These are phyloP conservation scores for Lentinus tigrinus DNA, from an alignment of 768 basidiomycete species.

Conservation along the genomic window DNA sequence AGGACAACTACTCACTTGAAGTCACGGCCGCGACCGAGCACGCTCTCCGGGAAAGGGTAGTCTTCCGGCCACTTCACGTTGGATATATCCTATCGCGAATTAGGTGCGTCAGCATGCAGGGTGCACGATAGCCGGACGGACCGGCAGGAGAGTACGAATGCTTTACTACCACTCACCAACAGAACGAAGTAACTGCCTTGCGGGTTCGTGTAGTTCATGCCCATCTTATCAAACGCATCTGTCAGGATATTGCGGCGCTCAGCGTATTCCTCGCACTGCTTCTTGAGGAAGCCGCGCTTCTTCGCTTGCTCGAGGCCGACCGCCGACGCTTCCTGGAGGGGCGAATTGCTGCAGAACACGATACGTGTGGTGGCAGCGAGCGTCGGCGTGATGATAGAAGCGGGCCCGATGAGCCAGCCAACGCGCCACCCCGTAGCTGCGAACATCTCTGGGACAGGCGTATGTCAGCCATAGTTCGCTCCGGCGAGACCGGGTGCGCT, in stretches of 20 bases:
- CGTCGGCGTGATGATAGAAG: conserved; percentile 79
- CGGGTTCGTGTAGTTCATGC: conserved; percentile 82
- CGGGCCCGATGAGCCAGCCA: conserved; percentile 92
- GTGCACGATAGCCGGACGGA: neutral
- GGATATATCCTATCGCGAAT: conserved; percentile 63
- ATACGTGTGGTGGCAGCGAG: conserved; percentile 91
- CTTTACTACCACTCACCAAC: conserved; percentile 49
- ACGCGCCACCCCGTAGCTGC: conserved; percentile 97
- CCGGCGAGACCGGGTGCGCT: neutral
- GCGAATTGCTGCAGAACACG: conserved; percentile 93
- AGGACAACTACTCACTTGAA: conserved; percentile 57
- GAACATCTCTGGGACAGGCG: conserved; percentile 77
- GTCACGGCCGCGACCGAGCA: conserved; percentile 80
- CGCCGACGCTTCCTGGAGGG: conserved; percentile 92
- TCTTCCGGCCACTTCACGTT: conserved; percentile 76
- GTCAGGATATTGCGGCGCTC: conserved; percentile 77
- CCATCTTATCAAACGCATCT: conserved; percentile 78
- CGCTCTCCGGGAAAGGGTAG: conserved; percentile 76
- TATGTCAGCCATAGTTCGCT: neutral
- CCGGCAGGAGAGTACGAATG: neutral
- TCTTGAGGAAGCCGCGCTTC: conserved; percentile 73
- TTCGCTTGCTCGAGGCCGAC: conserved; percentile 81
- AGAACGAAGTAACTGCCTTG: conserved; percentile 92
- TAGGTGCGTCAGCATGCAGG: neutral
- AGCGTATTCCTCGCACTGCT: conserved; percentile 71